Evolutionary conservation across 2,329 filamentous ascomycete species (phyloP), one percentile per base, ranked within the genome.

Genomic region (Tolypocladium paradoxum): DNA sequence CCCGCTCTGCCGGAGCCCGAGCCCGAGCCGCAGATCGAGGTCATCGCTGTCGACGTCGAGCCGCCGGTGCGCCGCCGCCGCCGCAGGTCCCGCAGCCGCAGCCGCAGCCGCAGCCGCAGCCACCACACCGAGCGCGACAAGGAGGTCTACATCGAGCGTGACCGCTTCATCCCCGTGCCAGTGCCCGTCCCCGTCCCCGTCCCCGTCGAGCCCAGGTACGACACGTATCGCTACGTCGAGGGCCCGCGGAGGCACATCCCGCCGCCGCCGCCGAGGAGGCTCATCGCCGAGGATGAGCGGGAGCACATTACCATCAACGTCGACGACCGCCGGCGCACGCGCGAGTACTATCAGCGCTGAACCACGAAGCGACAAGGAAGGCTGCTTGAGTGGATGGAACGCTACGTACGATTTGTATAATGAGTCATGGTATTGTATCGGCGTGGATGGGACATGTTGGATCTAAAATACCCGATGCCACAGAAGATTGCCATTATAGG

Each of bases 191-290:
- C 69, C 0, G 69, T 74, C 6, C 71, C 69, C 0, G 69, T 72
- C 20, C 68, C 66, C 49, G 63, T 64, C 31, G 70, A 68, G 58
- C 68, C 68, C 36, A 60, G 64, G 55, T 73, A 73, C 56, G 76
- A 78, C 37, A 76, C 75, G 33, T 81, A 70, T 60, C 75, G 78
- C 7, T 79, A 80, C 58, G 70, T 81, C 49, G 76, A 80, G 54
- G 75, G 73, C 0, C 72, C 76, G 29, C 67, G 73, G 50, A 65
- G 71, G 24, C 58, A 56, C 45, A 38, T 60, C 11, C 65, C 67
- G 43, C 58, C 61, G 11, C 56, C 62, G 54, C 61, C 63, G 38
- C 60, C 59, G 50, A 60, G 55, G 60, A 68, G 59, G 57, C 67
- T 61, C 65, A 68, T 65, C 22, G 57, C 54, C 54, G 67, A 63